Conservation (phyloP, 192 early-diverging fungal species). For the Backusella mclennaniae region DNA sequence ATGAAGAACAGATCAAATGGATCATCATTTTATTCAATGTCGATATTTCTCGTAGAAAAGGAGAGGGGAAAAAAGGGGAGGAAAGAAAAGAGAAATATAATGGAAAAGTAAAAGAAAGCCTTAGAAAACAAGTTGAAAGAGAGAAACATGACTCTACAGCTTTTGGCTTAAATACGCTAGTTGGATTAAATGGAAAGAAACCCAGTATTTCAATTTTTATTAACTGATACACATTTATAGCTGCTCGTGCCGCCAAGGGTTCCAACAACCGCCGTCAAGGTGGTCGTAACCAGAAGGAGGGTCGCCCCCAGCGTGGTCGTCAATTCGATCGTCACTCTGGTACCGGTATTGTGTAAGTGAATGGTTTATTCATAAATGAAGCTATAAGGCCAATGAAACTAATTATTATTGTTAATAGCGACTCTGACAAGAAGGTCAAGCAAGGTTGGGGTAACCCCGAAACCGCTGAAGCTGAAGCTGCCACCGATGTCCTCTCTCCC, state of each 20-base stretch:
- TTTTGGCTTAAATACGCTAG: not conserved
- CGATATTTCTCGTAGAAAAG: not conserved
- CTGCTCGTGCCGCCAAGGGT: slow-evolving; percentile 43
- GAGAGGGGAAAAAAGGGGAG: not conserved
- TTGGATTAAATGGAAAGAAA: not conserved
- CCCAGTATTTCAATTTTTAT: not conserved
- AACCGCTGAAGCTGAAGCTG: slow-evolving; percentile 54
- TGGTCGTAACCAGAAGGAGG: slow-evolving; percentile 35
- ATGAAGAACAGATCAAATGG: not conserved
- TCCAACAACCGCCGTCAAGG: slow-evolving; percentile 41
- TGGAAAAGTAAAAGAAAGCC: not conserved
- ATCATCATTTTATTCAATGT: not conserved
- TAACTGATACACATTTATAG: not conserved
- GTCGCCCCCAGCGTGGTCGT: slow-evolving; percentile 53
- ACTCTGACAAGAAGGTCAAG: slow-evolving; percentile 91
- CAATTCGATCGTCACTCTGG: slow-evolving; percentile 86
- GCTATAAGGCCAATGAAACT: not conserved
- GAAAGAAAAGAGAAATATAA: not conserved
- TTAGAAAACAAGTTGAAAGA: not conserved
- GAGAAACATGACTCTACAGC: not conserved
- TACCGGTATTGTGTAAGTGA: slow-evolving; percentile 61
- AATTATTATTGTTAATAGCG: slow-evolving; percentile 32
- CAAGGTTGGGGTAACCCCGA: slow-evolving; percentile 77
- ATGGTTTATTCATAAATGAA: not conserved
- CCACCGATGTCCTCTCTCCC: slow-evolving; percentile 16